Evolutionary conservation across 306 rosid species (phyloP).

Genomic region (Vicia sativa): DNA sequence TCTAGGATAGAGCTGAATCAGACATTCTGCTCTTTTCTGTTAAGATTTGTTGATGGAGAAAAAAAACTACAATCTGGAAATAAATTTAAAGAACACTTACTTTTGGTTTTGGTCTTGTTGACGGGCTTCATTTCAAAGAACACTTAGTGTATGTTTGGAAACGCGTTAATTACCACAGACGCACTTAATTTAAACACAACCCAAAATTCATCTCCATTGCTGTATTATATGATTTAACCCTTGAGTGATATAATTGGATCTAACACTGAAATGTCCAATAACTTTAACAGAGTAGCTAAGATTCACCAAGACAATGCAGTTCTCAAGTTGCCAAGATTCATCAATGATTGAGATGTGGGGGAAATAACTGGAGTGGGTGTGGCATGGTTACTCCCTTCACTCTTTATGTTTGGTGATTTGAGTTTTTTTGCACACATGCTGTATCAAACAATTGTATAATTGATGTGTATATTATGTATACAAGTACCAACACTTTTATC

Average conservation of each 20-base stretch:
- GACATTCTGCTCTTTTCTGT: neutral
- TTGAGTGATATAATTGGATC: slow-evolving; percentile 36
- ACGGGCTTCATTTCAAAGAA: neutral
- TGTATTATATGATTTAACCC: slow-evolving; percentile 36
- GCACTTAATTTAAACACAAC: neutral
- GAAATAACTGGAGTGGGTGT: slow-evolving; percentile 49
- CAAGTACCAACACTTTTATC: no score
- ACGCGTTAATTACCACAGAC: no score
- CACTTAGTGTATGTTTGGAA: no score
- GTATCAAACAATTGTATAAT: neutral
- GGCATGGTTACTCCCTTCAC: slow-evolving; percentile 14
- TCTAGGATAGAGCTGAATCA: neutral
- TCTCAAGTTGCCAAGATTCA: slow-evolving; percentile 49
- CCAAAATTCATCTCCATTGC: slow-evolving; percentile 15
- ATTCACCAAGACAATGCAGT: slow-evolving; percentile 42
- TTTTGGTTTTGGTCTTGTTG: neutral
- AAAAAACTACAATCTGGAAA: neutral
- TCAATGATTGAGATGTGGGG: slow-evolving; percentile 51
- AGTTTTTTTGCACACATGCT: neutral
- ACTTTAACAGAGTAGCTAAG: slow-evolving; percentile 49
- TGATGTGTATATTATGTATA: neutral
- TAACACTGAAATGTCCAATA: slow-evolving; percentile 42
- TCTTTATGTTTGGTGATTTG: neutral
- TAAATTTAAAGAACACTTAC: neutral
- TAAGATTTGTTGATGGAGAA: neutral